phyloP scores from a whole-genome alignment of 331 rosid genomes.

The Quercus tomentella region DNA sequence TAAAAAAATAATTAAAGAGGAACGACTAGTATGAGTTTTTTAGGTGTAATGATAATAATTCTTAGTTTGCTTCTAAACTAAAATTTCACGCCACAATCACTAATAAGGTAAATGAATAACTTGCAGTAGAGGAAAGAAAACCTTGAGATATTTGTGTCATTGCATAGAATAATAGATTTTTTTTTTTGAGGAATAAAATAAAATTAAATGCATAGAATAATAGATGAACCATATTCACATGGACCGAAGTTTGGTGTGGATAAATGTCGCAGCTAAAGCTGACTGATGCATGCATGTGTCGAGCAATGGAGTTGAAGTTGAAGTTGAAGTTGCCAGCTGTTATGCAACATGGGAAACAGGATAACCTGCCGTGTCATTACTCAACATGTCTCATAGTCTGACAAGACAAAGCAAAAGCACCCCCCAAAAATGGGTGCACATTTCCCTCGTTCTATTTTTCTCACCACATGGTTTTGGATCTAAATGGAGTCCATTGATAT shows the following conservation, averaged over 20 bases:
- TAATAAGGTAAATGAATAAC: too few relatives aligned
- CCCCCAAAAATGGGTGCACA: background rate
- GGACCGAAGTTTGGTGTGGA: background rate
- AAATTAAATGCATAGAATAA: background rate
- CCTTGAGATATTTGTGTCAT: too few relatives aligned
- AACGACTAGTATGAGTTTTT: too few relatives aligned
- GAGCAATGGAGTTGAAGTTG: background rate
- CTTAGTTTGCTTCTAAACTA: too few relatives aligned
- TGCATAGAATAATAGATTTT: background rate
- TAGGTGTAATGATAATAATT: too few relatives aligned
- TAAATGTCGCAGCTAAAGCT: background rate
- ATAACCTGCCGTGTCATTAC: background rate
- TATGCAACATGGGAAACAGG: slow-evolving; percentile 3
- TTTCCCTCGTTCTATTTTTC: background rate
- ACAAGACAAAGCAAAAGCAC: slow-evolving; percentile 6
- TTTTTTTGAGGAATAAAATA: too few relatives aligned
- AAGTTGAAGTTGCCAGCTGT: background rate
- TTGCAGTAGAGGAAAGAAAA: too few relatives aligned
- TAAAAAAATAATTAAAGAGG: too few relatives aligned
- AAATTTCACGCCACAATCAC: too few relatives aligned
- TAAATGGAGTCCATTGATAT: too few relatives aligned
- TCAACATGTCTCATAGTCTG: background rate
- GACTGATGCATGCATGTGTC: background rate
- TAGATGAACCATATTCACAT: background rate
- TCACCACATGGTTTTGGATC: background rate